Percentiles rank a stretch among this genome's conserved stretches.
Evolutionary conservation across 148 eudicot genomes (phyloP).

Genomic region (Rhododendron henanense): DNA sequence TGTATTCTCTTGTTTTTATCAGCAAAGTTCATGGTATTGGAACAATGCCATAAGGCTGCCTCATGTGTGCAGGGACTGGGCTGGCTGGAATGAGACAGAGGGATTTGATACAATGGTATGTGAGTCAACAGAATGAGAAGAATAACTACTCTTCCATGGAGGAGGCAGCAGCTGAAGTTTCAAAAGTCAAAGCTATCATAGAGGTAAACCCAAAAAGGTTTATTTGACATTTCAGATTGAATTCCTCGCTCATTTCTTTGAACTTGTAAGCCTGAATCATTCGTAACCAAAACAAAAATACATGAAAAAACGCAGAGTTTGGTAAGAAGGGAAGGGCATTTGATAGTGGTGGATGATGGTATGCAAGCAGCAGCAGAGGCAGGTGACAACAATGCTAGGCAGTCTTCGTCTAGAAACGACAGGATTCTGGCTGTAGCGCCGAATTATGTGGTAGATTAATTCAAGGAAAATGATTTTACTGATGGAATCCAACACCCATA

Average conservation of each 20-base stretch:
- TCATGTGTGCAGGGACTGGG: conserved; percentile 42
- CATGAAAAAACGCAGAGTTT: conserved; percentile 52
- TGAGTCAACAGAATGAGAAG: conserved; percentile 71
- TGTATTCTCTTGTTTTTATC: not conserved
- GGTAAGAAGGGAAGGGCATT: conserved; percentile 74
- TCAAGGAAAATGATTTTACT: not conserved
- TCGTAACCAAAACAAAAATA: not conserved
- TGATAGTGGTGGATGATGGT: conserved; percentile 88
- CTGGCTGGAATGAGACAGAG: conserved; percentile 86
- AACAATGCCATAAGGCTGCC: not conserved
- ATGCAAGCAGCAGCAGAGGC: conserved; percentile 34
- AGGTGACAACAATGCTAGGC: conserved; percentile 35
- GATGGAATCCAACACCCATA: not conserved
- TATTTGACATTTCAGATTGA: not conserved
- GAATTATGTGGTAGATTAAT: conserved; percentile 57
- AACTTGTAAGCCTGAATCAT: not conserved
- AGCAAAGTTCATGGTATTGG: not conserved
- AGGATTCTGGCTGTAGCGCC: conserved; percentile 93
- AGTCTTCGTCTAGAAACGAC: conserved; percentile 54
- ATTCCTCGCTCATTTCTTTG: not conserved
- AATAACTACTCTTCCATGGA: conserved; percentile 60
- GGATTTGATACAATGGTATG: conserved; percentile 87
- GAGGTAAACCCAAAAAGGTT: conserved; percentile 47
- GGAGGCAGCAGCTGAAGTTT: conserved; percentile 66
- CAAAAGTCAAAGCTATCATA: conserved; percentile 72